These are phyloP conservation scores for Polysphondylium violaceum DNA, from an alignment of 78 protist species.

Conservation along the genomic window DNA sequence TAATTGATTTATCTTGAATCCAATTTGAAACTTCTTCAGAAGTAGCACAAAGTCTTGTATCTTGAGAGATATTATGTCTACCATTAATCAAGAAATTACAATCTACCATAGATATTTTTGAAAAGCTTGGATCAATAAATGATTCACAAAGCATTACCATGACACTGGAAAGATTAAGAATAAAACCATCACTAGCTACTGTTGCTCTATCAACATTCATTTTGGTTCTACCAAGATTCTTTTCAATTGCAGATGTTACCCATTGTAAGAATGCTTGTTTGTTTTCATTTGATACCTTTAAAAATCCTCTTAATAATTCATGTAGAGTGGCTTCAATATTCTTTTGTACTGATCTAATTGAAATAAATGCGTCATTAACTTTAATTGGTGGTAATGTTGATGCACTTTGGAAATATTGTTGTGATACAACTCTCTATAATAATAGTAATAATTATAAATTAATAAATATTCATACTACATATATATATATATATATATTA, in stretches of 20 bases:
- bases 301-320: conserved; percentile 21
- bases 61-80: conserved; percentile 37
- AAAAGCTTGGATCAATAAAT: conserved; percentile 51
- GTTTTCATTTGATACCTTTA: conserved; percentile 23
- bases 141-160: conserved; percentile 69
- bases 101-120: conserved; percentile 49
- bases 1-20: conserved; percentile 2
- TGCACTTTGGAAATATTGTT: conserved; percentile 47
- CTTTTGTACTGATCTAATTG: conserved; percentile 39
- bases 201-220: conserved; percentile 26
- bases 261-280: conserved; percentile 65
- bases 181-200: conserved; percentile 67
- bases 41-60: conserved; percentile 49
- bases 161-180: conserved; percentile 44
- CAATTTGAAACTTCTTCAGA: conserved; percentile 45
- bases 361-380: conserved; percentile 37
- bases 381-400: conserved; percentile 6
- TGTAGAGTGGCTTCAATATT: not conserved
- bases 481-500: not conserved
- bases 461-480: not conserved
- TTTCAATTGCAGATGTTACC: conserved; percentile 30
- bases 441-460: not conserved
- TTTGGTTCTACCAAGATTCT: conserved; percentile 63
- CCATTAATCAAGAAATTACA: conserved; percentile 39
- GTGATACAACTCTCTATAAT: not conserved